These are phyloP conservation scores for Entophlyctis helioformis DNA, from an alignment of 192 early-diverging fungal species.

Conservation along the genomic window DNA sequence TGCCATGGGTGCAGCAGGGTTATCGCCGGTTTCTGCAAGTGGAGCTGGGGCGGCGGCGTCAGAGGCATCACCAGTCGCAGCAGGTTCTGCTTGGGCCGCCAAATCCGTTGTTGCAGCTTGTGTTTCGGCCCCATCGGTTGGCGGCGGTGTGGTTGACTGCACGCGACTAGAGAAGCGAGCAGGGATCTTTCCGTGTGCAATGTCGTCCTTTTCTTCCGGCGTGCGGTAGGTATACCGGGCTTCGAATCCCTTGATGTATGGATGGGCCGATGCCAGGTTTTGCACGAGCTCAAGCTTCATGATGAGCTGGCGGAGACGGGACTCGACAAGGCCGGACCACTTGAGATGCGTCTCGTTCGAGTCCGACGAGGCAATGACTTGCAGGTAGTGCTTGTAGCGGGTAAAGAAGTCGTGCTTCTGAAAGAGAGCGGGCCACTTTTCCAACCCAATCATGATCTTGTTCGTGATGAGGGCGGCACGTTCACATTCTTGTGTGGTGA, in stretches of 20 bases:
- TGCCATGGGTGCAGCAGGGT: no score
- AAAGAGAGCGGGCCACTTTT: slow-evolving; percentile 75
- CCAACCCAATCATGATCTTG: slow-evolving; percentile 61
- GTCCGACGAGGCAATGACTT: slow-evolving; percentile 70
- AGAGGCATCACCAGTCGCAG: no score
- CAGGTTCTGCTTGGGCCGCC: no score
- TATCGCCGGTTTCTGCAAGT: no score
- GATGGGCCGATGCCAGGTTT: slow-evolving; percentile 64
- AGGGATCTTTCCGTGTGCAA: no score
- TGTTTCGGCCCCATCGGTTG: no score
- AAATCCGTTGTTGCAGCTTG: slow-evolving; percentile 1
- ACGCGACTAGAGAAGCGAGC: no score
- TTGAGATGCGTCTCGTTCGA: slow-evolving; percentile 61
- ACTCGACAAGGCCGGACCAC: slow-evolving; percentile 87
- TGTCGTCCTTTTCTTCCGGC: slow-evolving; percentile 11
- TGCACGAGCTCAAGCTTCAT: slow-evolving; percentile 70
- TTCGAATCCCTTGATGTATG: slow-evolving; percentile 78
- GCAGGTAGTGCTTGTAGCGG: slow-evolving; percentile 78
- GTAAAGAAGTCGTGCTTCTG: slow-evolving; percentile 80
- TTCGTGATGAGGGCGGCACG: slow-evolving; percentile 65
- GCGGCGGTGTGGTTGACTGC: no score
- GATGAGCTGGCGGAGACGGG: slow-evolving; percentile 76
- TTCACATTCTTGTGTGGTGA: slow-evolving; percentile 79
- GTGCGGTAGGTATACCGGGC: slow-evolving; percentile 31
- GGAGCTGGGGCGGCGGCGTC: no score